phyloP scores from a whole-genome alignment of 2,329 filamentous ascomycete genomes.

The Botrytis byssoidea region DNA sequence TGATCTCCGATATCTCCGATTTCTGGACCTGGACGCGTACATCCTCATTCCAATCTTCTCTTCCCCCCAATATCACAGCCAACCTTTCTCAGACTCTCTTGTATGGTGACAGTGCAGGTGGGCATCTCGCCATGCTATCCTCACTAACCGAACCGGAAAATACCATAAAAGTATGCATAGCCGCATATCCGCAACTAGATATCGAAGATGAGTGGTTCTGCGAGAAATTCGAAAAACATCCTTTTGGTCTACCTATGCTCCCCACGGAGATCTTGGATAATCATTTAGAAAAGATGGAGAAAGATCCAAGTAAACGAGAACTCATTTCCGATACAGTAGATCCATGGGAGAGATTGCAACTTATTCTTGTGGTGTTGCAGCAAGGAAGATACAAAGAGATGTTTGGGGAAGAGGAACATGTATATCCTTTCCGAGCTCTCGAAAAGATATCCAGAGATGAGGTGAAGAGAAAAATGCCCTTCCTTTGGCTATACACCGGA shows the following conservation, averaged over 20 bases:
- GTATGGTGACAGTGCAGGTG: conserved; percentile 3
- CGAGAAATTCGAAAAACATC: not conserved
- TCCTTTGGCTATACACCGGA: not conserved
- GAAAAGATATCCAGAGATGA: not conserved
- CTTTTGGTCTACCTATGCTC: not conserved
- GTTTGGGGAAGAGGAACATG: not conserved
- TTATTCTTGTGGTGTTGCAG: not conserved
- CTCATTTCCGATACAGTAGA: not conserved
- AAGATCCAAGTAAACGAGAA: not conserved
- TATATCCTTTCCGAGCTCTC: not conserved
- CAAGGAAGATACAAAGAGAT: not conserved
- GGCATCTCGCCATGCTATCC: not conserved
- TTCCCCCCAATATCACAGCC: not conserved
- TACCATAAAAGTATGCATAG: not conserved
- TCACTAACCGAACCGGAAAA: not conserved
- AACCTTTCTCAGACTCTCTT: conserved; percentile 5
- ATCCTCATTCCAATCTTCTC: conserved; percentile 29
- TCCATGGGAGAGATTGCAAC: not conserved
- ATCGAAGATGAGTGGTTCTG: not conserved
- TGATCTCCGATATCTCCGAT: conserved; percentile 47
- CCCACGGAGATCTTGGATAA: not conserved
- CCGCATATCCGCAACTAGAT: not conserved
- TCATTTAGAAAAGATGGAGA: not conserved
- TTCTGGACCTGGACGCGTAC: conserved; percentile 48
- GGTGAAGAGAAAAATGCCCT: not conserved